Percentiles rank a stretch among this genome's conserved stretches.
These are phyloP conservation scores for Trypanosomatidae sp. DNA, from an alignment of 208 protist genomes.

Conservation along the genomic window DNA sequence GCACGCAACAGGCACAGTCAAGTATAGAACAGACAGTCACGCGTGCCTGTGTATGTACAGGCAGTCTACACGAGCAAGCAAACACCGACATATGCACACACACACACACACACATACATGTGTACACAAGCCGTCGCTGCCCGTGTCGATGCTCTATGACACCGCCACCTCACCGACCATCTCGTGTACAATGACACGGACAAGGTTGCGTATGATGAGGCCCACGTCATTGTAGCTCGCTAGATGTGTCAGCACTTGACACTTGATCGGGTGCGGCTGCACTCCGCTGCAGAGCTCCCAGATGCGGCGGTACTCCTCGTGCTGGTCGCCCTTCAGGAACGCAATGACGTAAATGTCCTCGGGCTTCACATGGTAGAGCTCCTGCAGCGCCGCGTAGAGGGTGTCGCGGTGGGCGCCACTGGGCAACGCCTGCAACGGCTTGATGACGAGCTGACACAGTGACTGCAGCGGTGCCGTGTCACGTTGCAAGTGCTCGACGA, in stretches of 20 bases:
- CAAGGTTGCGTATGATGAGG: constrained; percentile 73
- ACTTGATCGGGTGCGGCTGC: constrained; percentile 39
- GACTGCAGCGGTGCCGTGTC: constrained; percentile 24
- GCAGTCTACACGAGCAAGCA: too few relatives aligned
- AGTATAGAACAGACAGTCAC: too few relatives aligned
- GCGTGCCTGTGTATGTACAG: too few relatives aligned
- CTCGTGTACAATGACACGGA: constrained; percentile 54
- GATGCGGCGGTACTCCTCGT: constrained; percentile 73
- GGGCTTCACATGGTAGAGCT: constrained; percentile 56
- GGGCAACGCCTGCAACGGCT: constrained; percentile 43
- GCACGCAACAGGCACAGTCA: too few relatives aligned
- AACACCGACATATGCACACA: too few relatives aligned
- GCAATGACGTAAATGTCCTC: constrained; percentile 68
- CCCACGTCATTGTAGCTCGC: constrained; percentile 77
- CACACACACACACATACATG: too few relatives aligned
- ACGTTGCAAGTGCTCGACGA: constrained; percentile 66
- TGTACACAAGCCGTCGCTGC: too few relatives aligned
- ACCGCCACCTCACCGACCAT: constrained; percentile 36
- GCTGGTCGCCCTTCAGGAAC: constrained; percentile 65
- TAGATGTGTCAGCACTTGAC: constrained; percentile 66
- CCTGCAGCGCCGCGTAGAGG: constrained; percentile 54
- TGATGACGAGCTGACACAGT: constrained; percentile 43
- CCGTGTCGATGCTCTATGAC: too few relatives aligned
- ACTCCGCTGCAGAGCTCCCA: constrained; percentile 55
- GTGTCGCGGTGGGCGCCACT: constrained; percentile 56